Base-by-base conservation (phyloP, 176 grass and related monocot genomes). In the bread wheat (Triticum aestivum) region DNA sequence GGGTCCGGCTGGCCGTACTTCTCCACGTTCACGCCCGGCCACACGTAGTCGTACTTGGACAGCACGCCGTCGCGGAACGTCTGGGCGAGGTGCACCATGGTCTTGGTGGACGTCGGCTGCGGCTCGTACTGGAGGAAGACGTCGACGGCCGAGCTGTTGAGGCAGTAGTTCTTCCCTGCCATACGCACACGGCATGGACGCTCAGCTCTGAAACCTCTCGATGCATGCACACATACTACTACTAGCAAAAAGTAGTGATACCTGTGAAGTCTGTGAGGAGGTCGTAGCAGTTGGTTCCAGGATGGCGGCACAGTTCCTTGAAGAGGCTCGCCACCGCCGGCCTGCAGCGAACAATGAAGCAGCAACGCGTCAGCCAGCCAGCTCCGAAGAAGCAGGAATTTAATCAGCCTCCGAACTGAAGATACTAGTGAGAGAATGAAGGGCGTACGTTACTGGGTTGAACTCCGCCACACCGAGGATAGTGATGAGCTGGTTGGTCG, bases 71-170 rank as follows among this genome's bases (percentile, higher is more conserved):
- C 92, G 42, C 94, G 78, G 51, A 89, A 87, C 26, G 92, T 98
- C 64, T 98, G 92, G 61, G 97, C 97, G 66, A 98, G 86, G 70
- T 98, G 97, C 9, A 98, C 82, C 90, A 98, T 87, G 32, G 89
- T 98, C 49, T 90, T 98, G 8, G 90, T 91, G 17, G 97, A 94
- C 2, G 93, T 91, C 24, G 97, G 90, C 76, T 98, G 94, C 13
- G 94, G 97, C 79, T 96, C 97, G 85, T 91, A 94, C 86, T 96
- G 27, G 77, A 98, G 86, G 87, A 96, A 98, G 35, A 83, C 20
- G 56, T 94, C 90, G 8, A 92, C 84, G 3, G 84, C 83, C 8
- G 97, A 96, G n/a, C 65, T 83, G 69, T 96, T 98, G 26, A 98
- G 86, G 85, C 97, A 98, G 79, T 88, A 98, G 62, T 98, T 98